phyloP scores from a whole-genome alignment of 1,284 basidiomycete genomes.

The Tylopilus sp. region DNA sequence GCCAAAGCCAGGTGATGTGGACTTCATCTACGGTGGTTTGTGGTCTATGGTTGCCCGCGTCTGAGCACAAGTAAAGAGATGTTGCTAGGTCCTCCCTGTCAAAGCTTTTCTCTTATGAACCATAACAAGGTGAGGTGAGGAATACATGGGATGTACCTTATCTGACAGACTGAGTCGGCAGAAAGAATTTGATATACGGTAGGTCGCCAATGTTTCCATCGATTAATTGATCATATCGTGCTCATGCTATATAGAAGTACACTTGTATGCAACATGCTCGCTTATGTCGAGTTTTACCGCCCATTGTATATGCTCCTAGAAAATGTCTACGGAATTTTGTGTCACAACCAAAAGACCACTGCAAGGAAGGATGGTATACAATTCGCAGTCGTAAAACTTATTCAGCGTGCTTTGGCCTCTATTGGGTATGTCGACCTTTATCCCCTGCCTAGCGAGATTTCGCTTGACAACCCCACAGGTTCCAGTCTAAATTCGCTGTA shows the following conservation, averaged over 20 bases:
- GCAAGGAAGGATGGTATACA: slow-evolving; percentile 37
- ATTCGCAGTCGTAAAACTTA: slow-evolving; percentile 60
- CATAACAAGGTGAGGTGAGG: slow-evolving; percentile 44
- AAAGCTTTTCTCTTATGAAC: slow-evolving; percentile 61
- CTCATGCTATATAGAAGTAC: slow-evolving; percentile 44
- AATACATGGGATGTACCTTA: not conserved
- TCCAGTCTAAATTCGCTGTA: slow-evolving; percentile 60
- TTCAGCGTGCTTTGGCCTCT: slow-evolving; percentile 50
- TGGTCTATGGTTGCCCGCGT: slow-evolving; percentile 8
- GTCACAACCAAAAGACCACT: slow-evolving; percentile 37
- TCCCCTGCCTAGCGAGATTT: not conserved
- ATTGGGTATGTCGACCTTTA: slow-evolving; percentile 47
- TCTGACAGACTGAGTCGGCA: slow-evolving; percentile 24
- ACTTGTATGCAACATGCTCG: slow-evolving; percentile 62
- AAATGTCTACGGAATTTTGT: slow-evolving; percentile 59
- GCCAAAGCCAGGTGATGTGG: slow-evolving; percentile 56
- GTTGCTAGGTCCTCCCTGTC: slow-evolving; percentile 60
- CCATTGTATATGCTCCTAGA: slow-evolving; percentile 64
- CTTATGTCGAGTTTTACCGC: slow-evolving; percentile 65
- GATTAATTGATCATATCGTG: not conserved
- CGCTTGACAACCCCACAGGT: slow-evolving; percentile 39
- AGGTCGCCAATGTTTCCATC: slow-evolving; percentile 6
- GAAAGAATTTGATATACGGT: slow-evolving; percentile 59
- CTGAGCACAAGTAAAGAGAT: slow-evolving; percentile 2
- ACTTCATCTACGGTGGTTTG: slow-evolving; percentile 67